Evolutionary conservation across 352 stramenopile species (phyloP), one percentile per base, ranked within the genome.

Genomic region (Phytophthora palmivora): DNA sequence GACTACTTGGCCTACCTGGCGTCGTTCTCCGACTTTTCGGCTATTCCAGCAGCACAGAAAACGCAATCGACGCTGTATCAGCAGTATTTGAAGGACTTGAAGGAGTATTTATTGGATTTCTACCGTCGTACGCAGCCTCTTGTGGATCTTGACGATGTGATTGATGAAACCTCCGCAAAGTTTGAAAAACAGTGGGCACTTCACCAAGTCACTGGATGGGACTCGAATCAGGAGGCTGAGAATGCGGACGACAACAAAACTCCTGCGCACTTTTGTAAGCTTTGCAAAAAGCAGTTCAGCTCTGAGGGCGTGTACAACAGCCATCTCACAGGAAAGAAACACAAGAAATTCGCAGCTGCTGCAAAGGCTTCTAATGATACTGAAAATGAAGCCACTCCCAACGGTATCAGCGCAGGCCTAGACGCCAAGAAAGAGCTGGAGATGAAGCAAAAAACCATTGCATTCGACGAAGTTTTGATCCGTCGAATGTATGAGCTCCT

Each of bases 71-170:
- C 26, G 21, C 73, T 67, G 51, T 92, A 87, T 57, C 71, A 93
- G 53, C 48, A 67, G 54, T 95, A 96, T 58, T 47, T 97, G 36
- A 63, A 67, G 9, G 82, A 91, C 22, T 74, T 96, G 43, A 89
- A 91, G 59, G 56, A 58, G 50, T 96, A 96, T 72, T 74, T 96
- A 64, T 75, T 91, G 48, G 80, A 81, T 43, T 97, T 97, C 52
- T 95, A 97, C 68, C 79, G 82, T 22, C 87, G 88, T 54, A 94
- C 89, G 34, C 89, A 97, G 66, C 87, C 89, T 56, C 85, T 97
- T 14, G 86, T 95, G 62, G 87, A 95, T 42, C 58, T 96, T 6
- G 87, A 95, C 50, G 88, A 96, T 41, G 82, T 95, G 38, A 76
- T 96, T 22, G 81, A 83, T 12, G 89, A 95, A 59, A 94, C 87